Conservation (phyloP, 2,329 filamentous ascomycete species). For the Cryoendolithus antarcticus region DNA sequence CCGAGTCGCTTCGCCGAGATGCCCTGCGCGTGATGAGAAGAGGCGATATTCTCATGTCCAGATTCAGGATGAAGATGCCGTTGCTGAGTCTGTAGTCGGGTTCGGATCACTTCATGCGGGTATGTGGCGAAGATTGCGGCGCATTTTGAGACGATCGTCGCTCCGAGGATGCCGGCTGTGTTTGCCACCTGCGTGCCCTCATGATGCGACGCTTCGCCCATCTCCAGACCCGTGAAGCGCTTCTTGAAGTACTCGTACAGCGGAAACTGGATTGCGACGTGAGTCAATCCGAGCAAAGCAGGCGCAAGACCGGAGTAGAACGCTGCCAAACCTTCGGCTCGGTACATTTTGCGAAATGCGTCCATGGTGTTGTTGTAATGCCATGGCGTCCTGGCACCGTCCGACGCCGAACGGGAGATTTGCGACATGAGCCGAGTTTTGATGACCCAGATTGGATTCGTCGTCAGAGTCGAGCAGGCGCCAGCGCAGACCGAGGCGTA, state of each 20-base stretch:
- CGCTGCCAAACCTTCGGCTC: constrained; percentile 70
- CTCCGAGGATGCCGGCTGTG: constrained; percentile 71
- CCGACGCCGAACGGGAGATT: constrained; percentile 46
- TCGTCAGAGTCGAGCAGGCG: constrained; percentile 82
- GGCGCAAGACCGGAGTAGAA: constrained; percentile 95
- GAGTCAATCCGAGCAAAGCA: constrained; percentile 78
- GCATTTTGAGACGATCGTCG: constrained; percentile 87
- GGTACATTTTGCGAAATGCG: constrained; percentile 92
- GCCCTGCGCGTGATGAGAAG: constrained; percentile 21
- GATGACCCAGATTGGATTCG: constrained; percentile 98
- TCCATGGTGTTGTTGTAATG: constrained; percentile 84
- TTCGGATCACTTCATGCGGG: constrained; percentile 94
- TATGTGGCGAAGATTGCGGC: constrained; percentile 95
- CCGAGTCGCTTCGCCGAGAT: constrained; percentile 24
- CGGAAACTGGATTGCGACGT: constrained; percentile 95
- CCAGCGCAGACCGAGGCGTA: constrained; percentile 86
- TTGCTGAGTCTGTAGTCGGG: constrained; percentile 85
- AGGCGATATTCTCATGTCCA: constrained; percentile 40
- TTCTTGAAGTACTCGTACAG: constrained; percentile 90
- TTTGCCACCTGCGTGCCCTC: constrained; percentile 43
- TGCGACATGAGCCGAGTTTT: constrained; percentile 98
- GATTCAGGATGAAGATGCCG: constrained; percentile 42
- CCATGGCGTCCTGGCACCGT: constrained; percentile 58
- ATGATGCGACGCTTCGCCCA: constrained; percentile 54
- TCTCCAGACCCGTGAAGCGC: constrained; percentile 76